Percentiles rank a stretch among this genome's conserved stretches.
phyloP scores from a whole-genome alignment of 768 basidiomycete genomes.

The Russula sp. region DNA sequence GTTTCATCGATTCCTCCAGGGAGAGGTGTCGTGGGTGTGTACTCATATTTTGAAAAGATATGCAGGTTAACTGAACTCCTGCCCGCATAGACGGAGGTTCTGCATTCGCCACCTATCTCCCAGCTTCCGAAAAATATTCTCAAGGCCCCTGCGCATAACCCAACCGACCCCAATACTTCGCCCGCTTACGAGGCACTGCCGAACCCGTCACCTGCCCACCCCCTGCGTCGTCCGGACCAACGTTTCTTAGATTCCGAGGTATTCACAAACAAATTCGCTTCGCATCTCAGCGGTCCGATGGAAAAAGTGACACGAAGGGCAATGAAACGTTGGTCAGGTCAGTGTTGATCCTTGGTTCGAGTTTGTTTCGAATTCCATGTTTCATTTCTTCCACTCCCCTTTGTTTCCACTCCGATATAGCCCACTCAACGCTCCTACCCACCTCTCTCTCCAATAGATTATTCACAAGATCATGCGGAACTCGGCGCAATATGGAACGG shows the following conservation, averaged over 20 bases:
- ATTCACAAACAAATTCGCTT: conserved; percentile 94
- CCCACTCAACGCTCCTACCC: neutral
- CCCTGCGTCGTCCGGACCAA: conserved; percentile 90
- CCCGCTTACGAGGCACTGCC: conserved; percentile 82
- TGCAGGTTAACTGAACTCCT: neutral
- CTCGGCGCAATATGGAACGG: conserved; percentile 91
- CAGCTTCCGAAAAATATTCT: conserved; percentile 92
- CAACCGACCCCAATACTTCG: conserved; percentile 72
- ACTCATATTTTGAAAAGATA: neutral
- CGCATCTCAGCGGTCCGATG: conserved; percentile 88
- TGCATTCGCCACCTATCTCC: conserved; percentile 90
- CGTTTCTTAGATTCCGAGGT: conserved; percentile 94
- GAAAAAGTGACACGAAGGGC: conserved; percentile 93
- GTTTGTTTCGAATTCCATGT: neutral
- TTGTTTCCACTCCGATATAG: neutral
- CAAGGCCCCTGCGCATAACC: conserved; percentile 92
- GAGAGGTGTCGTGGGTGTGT: conserved; percentile 92
- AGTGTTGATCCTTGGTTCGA: conserved; percentile 31
- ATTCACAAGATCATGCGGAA: conserved; percentile 83
- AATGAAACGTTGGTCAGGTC: conserved; percentile 93
- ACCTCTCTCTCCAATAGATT: conserved; percentile 47
- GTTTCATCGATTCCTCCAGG: conserved; percentile 93
- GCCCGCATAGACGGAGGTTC: conserved; percentile 70
- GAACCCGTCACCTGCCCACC: conserved; percentile 83
- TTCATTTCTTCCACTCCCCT: neutral